Percentiles rank a stretch among this genome's conserved stretches.
These are phyloP conservation scores for Wickerhamiella azymoides DNA, from an alignment of 805 yeast species.

Conservation along the genomic window DNA sequence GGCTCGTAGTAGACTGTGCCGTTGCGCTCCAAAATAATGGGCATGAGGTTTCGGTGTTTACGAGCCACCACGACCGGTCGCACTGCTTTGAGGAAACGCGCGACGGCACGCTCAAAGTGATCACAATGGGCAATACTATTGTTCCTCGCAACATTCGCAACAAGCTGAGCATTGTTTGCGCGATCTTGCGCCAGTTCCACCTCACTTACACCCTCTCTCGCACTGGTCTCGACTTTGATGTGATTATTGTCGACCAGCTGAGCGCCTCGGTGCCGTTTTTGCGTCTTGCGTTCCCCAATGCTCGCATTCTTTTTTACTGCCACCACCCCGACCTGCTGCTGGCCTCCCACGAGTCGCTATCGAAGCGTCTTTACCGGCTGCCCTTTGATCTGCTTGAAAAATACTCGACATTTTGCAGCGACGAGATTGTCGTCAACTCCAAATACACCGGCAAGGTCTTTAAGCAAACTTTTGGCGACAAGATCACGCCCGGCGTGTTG, in stretches of 20 bases:
- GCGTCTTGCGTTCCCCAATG: conserved; percentile 22
- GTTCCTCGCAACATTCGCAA: conserved; percentile 60
- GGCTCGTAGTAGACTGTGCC: conserved; percentile 94
- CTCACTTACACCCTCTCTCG: conserved; percentile 35
- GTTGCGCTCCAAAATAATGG: conserved; percentile 60
- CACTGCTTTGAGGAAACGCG: conserved; percentile 90
- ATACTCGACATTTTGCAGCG: conserved; percentile 61
- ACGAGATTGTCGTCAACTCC: conserved; percentile 76
- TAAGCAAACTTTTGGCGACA: conserved; percentile 40
- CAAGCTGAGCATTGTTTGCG: conserved; percentile 63
- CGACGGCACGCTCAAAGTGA: conserved; percentile 41
- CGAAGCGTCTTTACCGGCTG: conserved; percentile 53
- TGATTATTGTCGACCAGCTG: conserved; percentile 76
- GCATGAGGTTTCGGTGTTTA: conserved; percentile 53
- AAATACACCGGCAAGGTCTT: conserved; percentile 65
- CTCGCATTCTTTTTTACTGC: conserved; percentile 71
- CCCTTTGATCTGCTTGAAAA: conserved; percentile 84
- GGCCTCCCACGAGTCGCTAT: conserved; percentile 40
- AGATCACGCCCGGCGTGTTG: conserved; percentile 37
- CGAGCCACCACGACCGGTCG: conserved; percentile 75
- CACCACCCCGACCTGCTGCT: conserved; percentile 89
- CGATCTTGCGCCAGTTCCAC: conserved; percentile 69
- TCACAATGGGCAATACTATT: conserved; percentile 65
- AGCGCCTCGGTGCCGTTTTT: conserved; percentile 72
- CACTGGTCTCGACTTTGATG: conserved; percentile 42